Evolutionary conservation across 805 yeast genomes (phyloP).

Genomic region (Schizosaccharomyces osmophilus): DNA sequence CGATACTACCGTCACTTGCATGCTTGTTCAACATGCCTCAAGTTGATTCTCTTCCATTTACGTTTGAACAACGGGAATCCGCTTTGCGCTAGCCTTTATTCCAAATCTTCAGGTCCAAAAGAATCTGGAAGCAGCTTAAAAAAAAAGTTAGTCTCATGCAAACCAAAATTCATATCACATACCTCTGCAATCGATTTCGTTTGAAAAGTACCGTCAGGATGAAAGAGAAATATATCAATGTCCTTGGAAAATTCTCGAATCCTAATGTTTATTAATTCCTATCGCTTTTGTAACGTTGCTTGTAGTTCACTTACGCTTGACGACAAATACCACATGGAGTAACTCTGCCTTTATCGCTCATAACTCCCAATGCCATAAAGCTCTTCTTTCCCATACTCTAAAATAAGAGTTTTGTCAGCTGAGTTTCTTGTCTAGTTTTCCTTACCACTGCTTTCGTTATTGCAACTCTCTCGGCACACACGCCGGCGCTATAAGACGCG

Average conservation of each 20-base stretch:
- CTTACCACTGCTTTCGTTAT: background rate
- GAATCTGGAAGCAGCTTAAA: background rate
- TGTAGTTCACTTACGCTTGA: background rate
- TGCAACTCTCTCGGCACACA: background rate
- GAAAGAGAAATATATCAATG: background rate
- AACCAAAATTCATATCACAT: background rate
- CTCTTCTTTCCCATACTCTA: background rate
- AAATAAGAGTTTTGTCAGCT: background rate
- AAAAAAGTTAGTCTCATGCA: background rate
- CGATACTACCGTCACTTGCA: background rate
- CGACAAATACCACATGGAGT: constrained; percentile 1
- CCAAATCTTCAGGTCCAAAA: background rate
- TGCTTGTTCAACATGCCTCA: background rate
- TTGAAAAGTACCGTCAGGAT: background rate
- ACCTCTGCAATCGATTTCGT: background rate
- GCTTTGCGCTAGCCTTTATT: background rate
- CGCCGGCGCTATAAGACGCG: background rate
- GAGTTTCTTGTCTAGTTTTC: too few species aligned
- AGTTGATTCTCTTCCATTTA: too few species aligned
- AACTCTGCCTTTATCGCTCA: background rate
- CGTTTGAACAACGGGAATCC: too few species aligned
- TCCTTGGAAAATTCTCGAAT: background rate
- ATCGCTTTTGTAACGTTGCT: background rate
- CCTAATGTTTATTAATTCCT: background rate
- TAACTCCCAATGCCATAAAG: background rate